Evolutionary conservation across 805 yeast genomes (phyloP), one percentile per base, ranked within the genome.

Genomic region (Phaffomyces antillensis): DNA sequence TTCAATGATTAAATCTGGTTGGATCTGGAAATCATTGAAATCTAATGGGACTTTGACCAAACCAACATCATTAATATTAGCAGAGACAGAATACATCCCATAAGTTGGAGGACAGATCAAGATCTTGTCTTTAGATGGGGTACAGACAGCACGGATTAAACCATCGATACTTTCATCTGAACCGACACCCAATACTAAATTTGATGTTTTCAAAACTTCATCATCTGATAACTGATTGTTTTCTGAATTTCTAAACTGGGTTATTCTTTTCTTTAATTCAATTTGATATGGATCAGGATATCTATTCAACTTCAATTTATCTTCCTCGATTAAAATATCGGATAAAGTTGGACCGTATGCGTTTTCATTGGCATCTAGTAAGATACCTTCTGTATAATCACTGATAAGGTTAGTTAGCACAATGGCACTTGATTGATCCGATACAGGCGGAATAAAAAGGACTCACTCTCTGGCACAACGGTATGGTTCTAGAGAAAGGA

Each of bases 221-320:
- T 53, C 61, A 2, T 55, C 42, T 4, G 63, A 50, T 25, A 62
- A 16, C n/a, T 50, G 51, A 24, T 49, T 47, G 20, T 65, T 62
- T 47, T 73, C 76, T 2, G 60, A 50, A 61, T 87, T 89, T 51
- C 99, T 75, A 59, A 83, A 83, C 35, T 77, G 70, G 40, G 86
- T 78, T 41, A 91, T 71, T 51, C 80, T 80, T 50, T 75, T 67
- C 61, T 93, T 93, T 55, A 93, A 73, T 31, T 73, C 82, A 7
- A 76, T 47, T 59, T 91, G 98, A 66, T 93, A 97, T 10, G 99
- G 99, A 58, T 93, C 99, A 16, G 99, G 99, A 62, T 93, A 93
- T 58, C 99, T 75, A 69, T 93, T 83, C 54, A 93, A 77, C 40
- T 81, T 83, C 51, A 79, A 66, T 2, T 53, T 46, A 13, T 61